A percentile compares a stretch with the other conserved stretches of the same genome.
phyloP scores from a whole-genome alignment of 352 stramenopile genomes.

The Detonula confervacea region DNA sequence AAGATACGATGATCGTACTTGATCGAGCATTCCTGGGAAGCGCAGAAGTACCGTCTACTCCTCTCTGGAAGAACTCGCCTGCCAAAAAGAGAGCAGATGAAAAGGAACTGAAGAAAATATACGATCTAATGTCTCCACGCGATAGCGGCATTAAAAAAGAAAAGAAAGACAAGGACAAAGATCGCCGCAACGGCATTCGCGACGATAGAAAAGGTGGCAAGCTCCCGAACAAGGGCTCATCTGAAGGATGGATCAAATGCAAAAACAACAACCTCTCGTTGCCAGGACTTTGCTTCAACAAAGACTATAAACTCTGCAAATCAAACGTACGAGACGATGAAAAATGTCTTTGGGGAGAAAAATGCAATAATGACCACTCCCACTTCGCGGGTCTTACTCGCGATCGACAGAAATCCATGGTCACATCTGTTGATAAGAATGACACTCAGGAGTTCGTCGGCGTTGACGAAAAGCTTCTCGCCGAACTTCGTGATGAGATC shows the following conservation, averaged over 20 bases:
- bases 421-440: not conserved
- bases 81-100: not conserved
- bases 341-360: not conserved
- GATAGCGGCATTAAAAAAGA: not conserved
- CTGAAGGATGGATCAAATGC: not conserved
- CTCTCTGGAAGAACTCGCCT: not conserved
- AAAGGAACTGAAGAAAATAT: not conserved
- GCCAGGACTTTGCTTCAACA: not conserved
- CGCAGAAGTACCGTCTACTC: not conserved
- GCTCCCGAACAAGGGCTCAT: not conserved
- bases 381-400: not conserved
- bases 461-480: not conserved
- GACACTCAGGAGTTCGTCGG: not conserved
- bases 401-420: not conserved
- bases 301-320: not conserved
- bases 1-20: not conserved
- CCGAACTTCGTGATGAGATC: not conserved
- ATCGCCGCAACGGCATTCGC: not conserved
- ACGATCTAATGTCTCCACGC: not conserved
- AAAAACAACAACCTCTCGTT: not conserved
- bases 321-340: not conserved
- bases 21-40: not conserved
- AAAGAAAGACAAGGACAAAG: not conserved
- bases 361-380: not conserved
- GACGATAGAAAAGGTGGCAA: not conserved